A percentile compares a stretch with the other conserved stretches of the same genome.
Conservation (phyloP, 192 early-diverging fungal species). For the Podila horticola region DNA sequence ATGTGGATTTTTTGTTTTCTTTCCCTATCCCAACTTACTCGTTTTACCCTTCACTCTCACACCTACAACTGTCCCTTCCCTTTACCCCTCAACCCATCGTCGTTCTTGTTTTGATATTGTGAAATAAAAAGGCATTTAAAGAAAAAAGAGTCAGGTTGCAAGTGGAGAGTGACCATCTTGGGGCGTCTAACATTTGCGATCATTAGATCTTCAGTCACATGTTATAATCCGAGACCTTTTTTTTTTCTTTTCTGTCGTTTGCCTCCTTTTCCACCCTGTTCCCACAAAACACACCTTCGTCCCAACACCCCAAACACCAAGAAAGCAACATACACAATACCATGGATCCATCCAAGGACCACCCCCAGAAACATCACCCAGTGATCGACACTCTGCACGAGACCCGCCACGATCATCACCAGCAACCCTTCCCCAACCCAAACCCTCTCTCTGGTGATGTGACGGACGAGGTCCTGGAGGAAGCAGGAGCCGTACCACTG, state of each 20-base stretch:
- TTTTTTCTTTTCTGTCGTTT: not conserved
- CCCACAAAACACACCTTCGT: not conserved
- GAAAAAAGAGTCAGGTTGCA: too few relatives aligned
- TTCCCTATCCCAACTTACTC: not conserved
- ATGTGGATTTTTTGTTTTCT: not conserved
- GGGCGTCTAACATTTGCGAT: too few relatives aligned
- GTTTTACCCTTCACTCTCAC: too few relatives aligned
- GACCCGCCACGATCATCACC: slow-evolving; percentile 25
- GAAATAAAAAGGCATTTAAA: too few relatives aligned
- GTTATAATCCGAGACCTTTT: not conserved
- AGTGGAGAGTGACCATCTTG: too few relatives aligned
- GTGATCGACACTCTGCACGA: slow-evolving; percentile 33
- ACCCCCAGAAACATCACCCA: slow-evolving; percentile 1
- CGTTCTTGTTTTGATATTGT: too few relatives aligned
- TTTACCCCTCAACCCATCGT: too few relatives aligned
- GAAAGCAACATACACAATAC: not conserved
- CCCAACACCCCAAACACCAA: not conserved
- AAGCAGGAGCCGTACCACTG: slow-evolving; percentile 16
- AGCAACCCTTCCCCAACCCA: slow-evolving; percentile 16
- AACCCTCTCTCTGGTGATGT: slow-evolving; percentile 10
- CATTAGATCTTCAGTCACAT: too few relatives aligned
- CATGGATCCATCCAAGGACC: not conserved
- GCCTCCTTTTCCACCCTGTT: not conserved
- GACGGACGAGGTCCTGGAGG: slow-evolving; percentile 22
- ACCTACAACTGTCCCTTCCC: too few relatives aligned